A percentile compares a stretch with the other conserved stretches of the same genome.
phyloP scores from a whole-genome alignment of 306 rosid genomes.

The Glycine latifolia region DNA sequence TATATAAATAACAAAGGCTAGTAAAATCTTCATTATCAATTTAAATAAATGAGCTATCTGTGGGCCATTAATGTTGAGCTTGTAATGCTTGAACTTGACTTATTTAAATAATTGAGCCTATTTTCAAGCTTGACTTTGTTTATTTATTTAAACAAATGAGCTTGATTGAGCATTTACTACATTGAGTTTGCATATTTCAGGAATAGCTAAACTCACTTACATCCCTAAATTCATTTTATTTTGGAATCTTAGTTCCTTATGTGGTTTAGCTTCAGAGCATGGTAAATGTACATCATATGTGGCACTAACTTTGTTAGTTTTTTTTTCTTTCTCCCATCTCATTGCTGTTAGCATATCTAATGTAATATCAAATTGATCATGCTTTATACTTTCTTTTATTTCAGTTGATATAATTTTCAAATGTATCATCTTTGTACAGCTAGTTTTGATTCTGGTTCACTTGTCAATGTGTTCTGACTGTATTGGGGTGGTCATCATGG shows the following conservation, averaged over 20 bases:
- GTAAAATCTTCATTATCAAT: not conserved
- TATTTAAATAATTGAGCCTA: not conserved
- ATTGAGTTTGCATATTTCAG: not conserved
- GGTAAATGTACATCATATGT: not conserved
- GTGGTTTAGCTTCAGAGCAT: not conserved
- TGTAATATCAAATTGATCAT: constrained; percentile 11
- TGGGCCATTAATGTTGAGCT: not conserved
- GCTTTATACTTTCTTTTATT: constrained; percentile 26
- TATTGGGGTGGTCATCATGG: constrained; percentile 48
- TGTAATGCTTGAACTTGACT: not conserved
- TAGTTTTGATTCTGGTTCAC: constrained; percentile 36
- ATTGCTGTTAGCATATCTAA: not conserved
- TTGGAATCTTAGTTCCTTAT: constrained; percentile 9
- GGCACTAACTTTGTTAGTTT: not conserved
- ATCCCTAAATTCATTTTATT: not conserved
- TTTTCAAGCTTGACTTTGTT: not conserved
- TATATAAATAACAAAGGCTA: not conserved
- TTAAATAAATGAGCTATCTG: not conserved
- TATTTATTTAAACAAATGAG: not conserved
- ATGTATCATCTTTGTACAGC: constrained; percentile 14
- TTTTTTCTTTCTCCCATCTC: not conserved
- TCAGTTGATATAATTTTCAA: constrained; percentile 35
- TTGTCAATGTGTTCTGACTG: constrained; percentile 35
- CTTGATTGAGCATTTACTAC: not conserved
- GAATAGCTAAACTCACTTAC: not conserved